Evolutionary conservation across 192 early-diverging fungal species (phyloP).

Genomic region (Entomortierella lignicola): DNA sequence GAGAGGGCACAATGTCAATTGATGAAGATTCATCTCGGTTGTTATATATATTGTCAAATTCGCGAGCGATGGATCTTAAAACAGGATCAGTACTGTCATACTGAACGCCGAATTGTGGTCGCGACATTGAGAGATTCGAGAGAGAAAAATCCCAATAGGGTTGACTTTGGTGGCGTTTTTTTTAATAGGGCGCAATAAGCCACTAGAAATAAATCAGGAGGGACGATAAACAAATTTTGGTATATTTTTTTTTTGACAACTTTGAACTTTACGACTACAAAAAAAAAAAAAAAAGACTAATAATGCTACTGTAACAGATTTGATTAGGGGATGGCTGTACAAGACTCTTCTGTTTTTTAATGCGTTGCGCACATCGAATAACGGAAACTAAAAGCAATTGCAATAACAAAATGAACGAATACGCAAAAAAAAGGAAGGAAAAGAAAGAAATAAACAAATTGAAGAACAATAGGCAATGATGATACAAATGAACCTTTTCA

Average conservation of each 20-base stretch:
- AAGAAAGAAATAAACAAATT: background rate
- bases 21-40: background rate
- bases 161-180: too few relatives aligned
- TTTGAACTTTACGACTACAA: too few relatives aligned
- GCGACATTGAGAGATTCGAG: background rate
- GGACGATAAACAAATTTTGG: too few relatives aligned
- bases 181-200: too few relatives aligned
- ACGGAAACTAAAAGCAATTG: too few relatives aligned
- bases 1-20: background rate
- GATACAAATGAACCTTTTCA: background rate
- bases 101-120: background rate
- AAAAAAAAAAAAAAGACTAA: too few relatives aligned
- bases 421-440: too few relatives aligned
- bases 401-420: too few relatives aligned
- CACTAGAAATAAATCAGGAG: too few relatives aligned
- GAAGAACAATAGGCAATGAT: background rate
- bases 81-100: conserved; percentile 16
- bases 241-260: too few relatives aligned
- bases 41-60: conserved; percentile 1
- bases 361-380: too few relatives aligned
- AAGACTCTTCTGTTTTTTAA: background rate
- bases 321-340: conserved; percentile 13
- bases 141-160: background rate
- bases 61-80: conserved; percentile 20
- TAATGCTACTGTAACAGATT: too few relatives aligned